Evolutionary conservation across 2,329 filamentous ascomycete species (phyloP), one percentile per base, ranked within the genome.

Genomic region (Achaetomium macrosporum): DNA sequence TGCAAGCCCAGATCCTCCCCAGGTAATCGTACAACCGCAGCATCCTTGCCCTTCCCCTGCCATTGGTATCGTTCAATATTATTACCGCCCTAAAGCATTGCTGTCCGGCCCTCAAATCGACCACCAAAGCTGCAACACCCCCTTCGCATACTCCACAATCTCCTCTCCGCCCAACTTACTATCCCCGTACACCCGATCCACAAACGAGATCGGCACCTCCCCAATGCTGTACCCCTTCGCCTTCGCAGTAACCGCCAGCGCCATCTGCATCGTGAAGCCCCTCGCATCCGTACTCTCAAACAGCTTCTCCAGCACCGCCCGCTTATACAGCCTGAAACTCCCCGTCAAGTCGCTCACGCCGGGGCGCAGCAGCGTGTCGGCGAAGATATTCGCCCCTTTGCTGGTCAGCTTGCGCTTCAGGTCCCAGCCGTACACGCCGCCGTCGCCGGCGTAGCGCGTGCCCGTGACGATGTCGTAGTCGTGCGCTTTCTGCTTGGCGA

Each of bases 261-360:
- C 92, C 93, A 99, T 99, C 82, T 99, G 93, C 78, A 99, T 99
- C 39, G 88, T 92, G 71, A 97, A 99, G 2, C 93, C 93, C 75
- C 97, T 96, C 69, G 89, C 93, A 78, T 96, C 87, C 9, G 90
- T 96, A 71, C 81, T 89, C 66, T 79, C 76, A 64, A 99, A 96
- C 54, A 95, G 90, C 77, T 89, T 91, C 70, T 95, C 82, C 66
- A 99, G 72, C 57, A 96, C 89, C 55, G 77, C 75, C 74, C 87
- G 90, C 84, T 95, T 97, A 73, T 99, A 99, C 69, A 99, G 71
- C 58, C 93, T 77, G 74, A 97, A 99, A 69, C 87, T 92, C 45
- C 93, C 93, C 33, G 93, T 99, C 68, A 99, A 73, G 71, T 99
- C 93, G 68, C 89, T 96, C 47, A 99, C 92, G 40, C 93, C 92